Percentiles rank a stretch among this genome's conserved stretches.
Evolutionary conservation across 2,329 filamentous ascomycete genomes (phyloP).

Genomic region (Fusarium cyanostomum): DNA sequence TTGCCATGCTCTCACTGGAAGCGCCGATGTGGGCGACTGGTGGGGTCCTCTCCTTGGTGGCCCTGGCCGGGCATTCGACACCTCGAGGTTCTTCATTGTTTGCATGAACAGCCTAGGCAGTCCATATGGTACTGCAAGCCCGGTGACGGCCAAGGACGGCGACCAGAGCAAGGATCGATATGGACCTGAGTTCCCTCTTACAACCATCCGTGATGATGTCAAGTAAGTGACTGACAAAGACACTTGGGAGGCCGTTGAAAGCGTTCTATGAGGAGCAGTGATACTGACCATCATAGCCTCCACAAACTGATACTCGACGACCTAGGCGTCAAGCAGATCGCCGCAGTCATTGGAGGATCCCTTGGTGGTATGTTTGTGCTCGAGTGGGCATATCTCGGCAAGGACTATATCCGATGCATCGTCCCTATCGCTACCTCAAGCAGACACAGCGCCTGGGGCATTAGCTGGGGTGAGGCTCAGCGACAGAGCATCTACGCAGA

Average conservation of each 20-base stretch:
- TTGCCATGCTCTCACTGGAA: slow-evolving; percentile 87
- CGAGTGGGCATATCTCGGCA: slow-evolving; percentile 91
- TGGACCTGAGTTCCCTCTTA: slow-evolving; percentile 94
- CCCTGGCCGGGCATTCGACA: slow-evolving; percentile 81
- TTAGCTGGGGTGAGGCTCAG: slow-evolving; percentile 90
- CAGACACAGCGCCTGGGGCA: slow-evolving; percentile 87
- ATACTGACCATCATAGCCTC: slow-evolving; percentile 59
- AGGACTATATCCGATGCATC: slow-evolving; percentile 81
- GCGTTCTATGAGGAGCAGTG: background rate
- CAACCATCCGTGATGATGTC: slow-evolving; percentile 94
- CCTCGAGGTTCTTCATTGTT: slow-evolving; percentile 83
- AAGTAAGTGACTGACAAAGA: slow-evolving; percentile 65
- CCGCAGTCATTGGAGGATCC: slow-evolving; percentile 82
- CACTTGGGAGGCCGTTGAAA: background rate
- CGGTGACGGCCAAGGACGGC: slow-evolving; percentile 88
- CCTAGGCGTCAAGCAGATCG: slow-evolving; percentile 79
- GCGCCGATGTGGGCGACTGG: slow-evolving; percentile 86
- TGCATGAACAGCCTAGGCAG: slow-evolving; percentile 88
- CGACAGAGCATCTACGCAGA: slow-evolving; percentile 96
- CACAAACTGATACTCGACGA: slow-evolving; percentile 85
- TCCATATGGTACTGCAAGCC: slow-evolving; percentile 87
- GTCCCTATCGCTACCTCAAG: slow-evolving; percentile 88
- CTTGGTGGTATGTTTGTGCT: slow-evolving; percentile 92
- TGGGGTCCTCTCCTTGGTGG: slow-evolving; percentile 86
- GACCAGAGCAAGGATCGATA: slow-evolving; percentile 79